Conservation (phyloP, 805 yeast species). For the Wickerhamomyces tratensis region DNA sequence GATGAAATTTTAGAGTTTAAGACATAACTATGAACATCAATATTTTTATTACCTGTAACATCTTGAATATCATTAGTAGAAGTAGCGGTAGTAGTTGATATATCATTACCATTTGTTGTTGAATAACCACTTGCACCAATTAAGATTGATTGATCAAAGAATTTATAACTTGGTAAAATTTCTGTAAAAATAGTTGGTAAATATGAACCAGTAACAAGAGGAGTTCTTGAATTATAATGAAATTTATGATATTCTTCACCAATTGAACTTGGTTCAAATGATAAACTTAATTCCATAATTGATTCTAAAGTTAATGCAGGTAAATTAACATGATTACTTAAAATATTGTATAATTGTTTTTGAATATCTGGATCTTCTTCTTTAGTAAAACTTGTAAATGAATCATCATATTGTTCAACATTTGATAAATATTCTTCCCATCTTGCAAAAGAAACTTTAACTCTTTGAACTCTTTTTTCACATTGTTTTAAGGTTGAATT, state of each 20-base stretch:
- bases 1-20: slow-evolving; percentile 13
- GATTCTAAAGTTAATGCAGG: slow-evolving; percentile 38
- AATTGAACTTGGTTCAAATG: slow-evolving; percentile 47
- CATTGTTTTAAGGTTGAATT: slow-evolving; percentile 40
- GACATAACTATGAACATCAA: slow-evolving; percentile 26
- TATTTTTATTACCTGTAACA: slow-evolving; percentile 36
- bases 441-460: slow-evolving; percentile 63
- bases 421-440: slow-evolving; percentile 68
- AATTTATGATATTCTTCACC: slow-evolving; percentile 30
- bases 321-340: slow-evolving; percentile 31
- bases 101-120: slow-evolving; percentile 1
- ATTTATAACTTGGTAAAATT: slow-evolving; percentile 39
- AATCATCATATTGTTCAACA: slow-evolving; percentile 31
- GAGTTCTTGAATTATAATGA: slow-evolving; percentile 40
- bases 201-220: slow-evolving; percentile 52
- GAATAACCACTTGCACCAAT: slow-evolving; percentile 43
- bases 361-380: slow-evolving; percentile 22
- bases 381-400: slow-evolving; percentile 13
- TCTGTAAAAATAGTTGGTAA: slow-evolving; percentile 59
- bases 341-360: slow-evolving; percentile 31
- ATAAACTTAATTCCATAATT: slow-evolving; percentile 56
- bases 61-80: slow-evolving; percentile 6
- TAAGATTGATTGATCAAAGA: slow-evolving; percentile 43
- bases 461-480: slow-evolving; percentile 55
- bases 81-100: not conserved